Percentiles rank a stretch among this genome's conserved stretches.
phyloP scores from a whole-genome alignment of 1,284 basidiomycete genomes.

The Apiotrichum laibachii region DNA sequence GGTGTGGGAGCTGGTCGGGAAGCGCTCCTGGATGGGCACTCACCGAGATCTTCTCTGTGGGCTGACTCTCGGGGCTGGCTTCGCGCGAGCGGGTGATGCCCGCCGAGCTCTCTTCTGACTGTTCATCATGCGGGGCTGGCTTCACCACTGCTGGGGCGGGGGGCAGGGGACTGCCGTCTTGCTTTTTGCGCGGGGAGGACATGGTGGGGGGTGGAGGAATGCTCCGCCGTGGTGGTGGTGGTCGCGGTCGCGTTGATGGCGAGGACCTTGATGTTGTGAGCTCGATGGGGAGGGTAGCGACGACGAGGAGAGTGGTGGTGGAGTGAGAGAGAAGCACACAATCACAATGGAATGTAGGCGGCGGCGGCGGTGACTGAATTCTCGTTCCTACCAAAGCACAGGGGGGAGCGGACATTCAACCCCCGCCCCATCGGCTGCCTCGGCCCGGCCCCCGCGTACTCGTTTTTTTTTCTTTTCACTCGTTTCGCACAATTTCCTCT shows the following conservation, averaged over 20 bases:
- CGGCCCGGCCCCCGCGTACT: neutral
- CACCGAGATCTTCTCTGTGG: conserved; percentile 10
- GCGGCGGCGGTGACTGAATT: neutral
- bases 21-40: neutral
- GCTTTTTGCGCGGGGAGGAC: neutral
- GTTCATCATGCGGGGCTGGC: neutral
- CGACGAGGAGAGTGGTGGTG: neutral
- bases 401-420: neutral
- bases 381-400: no score
- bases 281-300: no score
- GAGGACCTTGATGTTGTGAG: no score
- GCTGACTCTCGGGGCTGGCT: neutral
- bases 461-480: neutral
- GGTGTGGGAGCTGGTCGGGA: neutral
- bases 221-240: no score
- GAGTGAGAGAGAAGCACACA: no score
- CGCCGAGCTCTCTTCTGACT: neutral
- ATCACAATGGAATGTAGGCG: neutral
- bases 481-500: neutral
- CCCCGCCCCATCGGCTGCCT: neutral
- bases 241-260: no score
- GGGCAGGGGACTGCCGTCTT: neutral
- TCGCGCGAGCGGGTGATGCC: neutral
- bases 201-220: no score
- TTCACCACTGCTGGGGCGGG: neutral